Conservation (phyloP, 371 early-diverging fungal species). For the Mortierella sp. region DNA sequence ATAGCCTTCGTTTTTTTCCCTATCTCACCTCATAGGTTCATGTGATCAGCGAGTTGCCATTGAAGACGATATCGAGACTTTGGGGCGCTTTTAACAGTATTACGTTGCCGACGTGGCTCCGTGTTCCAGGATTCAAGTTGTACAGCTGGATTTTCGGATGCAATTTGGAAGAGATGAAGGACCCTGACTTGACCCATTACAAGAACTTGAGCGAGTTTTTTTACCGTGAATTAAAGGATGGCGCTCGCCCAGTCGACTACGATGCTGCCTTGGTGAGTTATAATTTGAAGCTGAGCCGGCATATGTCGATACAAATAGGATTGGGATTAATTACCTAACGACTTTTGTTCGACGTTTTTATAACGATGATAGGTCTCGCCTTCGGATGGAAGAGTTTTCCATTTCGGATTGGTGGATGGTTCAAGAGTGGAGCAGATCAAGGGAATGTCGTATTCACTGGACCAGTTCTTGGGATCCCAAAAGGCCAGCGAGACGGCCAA, state of each 20-base stretch:
- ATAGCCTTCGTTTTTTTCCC: not conserved
- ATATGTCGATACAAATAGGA: not conserved
- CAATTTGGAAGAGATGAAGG: slow-evolving; percentile 93
- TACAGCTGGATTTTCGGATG: slow-evolving; percentile 93
- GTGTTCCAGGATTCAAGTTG: slow-evolving; percentile 79
- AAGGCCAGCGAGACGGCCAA: slow-evolving; percentile 55
- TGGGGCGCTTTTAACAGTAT: slow-evolving; percentile 93
- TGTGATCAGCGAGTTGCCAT: slow-evolving; percentile 87
- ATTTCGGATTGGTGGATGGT: slow-evolving; percentile 87
- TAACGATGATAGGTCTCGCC: slow-evolving; percentile 77
- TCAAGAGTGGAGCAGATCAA: slow-evolving; percentile 93
- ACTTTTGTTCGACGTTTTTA: not conserved
- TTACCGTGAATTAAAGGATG: slow-evolving; percentile 87
- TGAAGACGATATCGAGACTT: slow-evolving; percentile 88
- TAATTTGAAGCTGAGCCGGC: not conserved
- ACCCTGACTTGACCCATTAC: slow-evolving; percentile 82
- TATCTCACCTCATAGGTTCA: slow-evolving; percentile 70
- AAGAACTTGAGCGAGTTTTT: slow-evolving; percentile 92
- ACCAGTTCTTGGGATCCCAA: slow-evolving; percentile 86
- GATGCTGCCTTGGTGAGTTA: slow-evolving; percentile 71
- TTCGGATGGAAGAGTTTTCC: slow-evolving; percentile 91
- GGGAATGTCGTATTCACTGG: slow-evolving; percentile 90
- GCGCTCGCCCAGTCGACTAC: slow-evolving; percentile 78
- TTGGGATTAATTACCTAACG: not conserved
- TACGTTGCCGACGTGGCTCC: slow-evolving; percentile 83